Evolutionary conservation across 2,329 filamentous ascomycete genomes (phyloP), one percentile per base, ranked within the genome.

Genomic region (Aspergillus sojae): DNA sequence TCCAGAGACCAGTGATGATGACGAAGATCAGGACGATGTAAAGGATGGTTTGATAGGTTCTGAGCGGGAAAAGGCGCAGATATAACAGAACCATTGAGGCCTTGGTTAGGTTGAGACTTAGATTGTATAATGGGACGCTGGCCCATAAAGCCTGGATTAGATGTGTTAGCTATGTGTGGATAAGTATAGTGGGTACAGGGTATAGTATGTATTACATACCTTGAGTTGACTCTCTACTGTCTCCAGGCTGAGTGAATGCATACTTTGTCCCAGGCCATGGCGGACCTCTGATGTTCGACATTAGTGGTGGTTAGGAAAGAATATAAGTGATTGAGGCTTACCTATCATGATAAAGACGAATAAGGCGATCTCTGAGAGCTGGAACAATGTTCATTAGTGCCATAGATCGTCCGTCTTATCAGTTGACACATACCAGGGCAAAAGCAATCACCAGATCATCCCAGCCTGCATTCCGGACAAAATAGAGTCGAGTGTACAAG

Each of bases 41-140:
- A 16, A 67, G 66, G 10, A 62, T n/a, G 28, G 70, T 60, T 1
- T 67, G 64, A 45, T 75, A 72, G 19, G 10, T n/a, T 28, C 58
- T 67, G 0, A 60, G 48, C 2, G 66, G 63, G 59, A 78, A 78
- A 39, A 78, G 71, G 16, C 76, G 74, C 41, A 68, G 41, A 62
- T 72, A 77, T 43, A 78, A 68, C n/a, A 72, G 52, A 1, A 75
- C 52, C 30, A 74, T 68, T 5, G 77, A 78, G 16, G 74, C 50
- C 56, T 79, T 79, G 60, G 74, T 65, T 1, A 78, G 56, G 41
- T 72, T 67, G 5, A 79, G 63, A 6, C 69, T 65, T 23, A 75
- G 58, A 50, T 78, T 78, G 66, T 79, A 78, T 36, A 77, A 68
- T 14, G 75, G 72, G n/a, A 78, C 62, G 1, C 74, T 71, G n/a